A percentile compares a stretch with the other conserved stretches of the same genome.
phyloP scores from a whole-genome alignment of 805 yeast genomes.

The Lachancea kluyveri region DNA sequence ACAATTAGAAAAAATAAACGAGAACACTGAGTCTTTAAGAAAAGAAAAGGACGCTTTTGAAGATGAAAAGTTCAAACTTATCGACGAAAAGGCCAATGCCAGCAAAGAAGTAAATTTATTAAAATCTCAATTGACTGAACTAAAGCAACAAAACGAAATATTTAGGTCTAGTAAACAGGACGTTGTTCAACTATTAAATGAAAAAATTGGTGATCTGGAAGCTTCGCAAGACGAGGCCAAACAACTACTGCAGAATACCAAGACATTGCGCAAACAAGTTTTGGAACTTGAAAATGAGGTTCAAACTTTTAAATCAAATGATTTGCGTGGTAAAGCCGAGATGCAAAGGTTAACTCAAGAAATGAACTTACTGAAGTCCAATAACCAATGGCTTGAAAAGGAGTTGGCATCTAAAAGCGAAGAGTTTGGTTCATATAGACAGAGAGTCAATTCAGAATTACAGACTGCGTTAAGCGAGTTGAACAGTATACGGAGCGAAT shows the following conservation, averaged over 20 bases:
- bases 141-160: slow-evolving; percentile 11
- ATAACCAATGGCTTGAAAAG: slow-evolving; percentile 37
- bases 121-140: slow-evolving; percentile 7
- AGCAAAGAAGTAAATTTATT: slow-evolving; percentile 7
- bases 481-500: slow-evolving; percentile 14
- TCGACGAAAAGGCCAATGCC: slow-evolving; percentile 11
- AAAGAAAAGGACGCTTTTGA: slow-evolving; percentile 17
- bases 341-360: slow-evolving; percentile 38
- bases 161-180: slow-evolving; percentile 22
- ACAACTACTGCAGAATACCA: slow-evolving; percentile 20
- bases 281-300: slow-evolving; percentile 34
- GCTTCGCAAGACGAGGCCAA: slow-evolving; percentile 17
- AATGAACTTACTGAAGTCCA: slow-evolving; percentile 33
- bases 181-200: slow-evolving; percentile 16
- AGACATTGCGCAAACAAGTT: slow-evolving; percentile 35
- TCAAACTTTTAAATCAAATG: slow-evolving; percentile 28
- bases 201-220: slow-evolving; percentile 27
- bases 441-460: slow-evolving; percentile 18
- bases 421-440: slow-evolving; percentile 28
- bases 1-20: slow-evolving; percentile 23
- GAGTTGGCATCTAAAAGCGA: slow-evolving; percentile 31
- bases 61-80: slow-evolving; percentile 16
- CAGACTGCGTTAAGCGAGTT: slow-evolving; percentile 16
- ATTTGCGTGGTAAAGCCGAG: slow-evolving; percentile 28
- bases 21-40: slow-evolving; percentile 18